phyloP scores from a whole-genome alignment of 2,329 filamentous ascomycete species.

The Ascochyta rabiei region DNA sequence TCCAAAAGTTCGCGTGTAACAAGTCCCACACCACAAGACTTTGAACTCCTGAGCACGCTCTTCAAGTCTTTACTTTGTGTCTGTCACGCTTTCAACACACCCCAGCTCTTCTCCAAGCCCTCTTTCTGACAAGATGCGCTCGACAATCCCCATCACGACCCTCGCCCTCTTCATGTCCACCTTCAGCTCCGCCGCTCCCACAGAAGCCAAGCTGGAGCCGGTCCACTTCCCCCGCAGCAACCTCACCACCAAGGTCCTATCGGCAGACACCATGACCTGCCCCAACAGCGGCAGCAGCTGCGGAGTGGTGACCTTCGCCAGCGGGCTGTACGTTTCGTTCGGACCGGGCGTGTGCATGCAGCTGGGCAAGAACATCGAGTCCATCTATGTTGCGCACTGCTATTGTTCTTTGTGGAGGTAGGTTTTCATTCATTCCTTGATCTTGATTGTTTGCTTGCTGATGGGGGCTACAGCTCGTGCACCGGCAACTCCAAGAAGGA shows the following conservation, averaged over 20 bases:
- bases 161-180: background rate
- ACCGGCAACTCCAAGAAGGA: background rate
- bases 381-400: constrained; percentile 15
- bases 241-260: background rate
- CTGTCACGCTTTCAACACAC: background rate
- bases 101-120: background rate
- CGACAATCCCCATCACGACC: background rate
- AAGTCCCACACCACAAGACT: too few relatives aligned
- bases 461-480: background rate
- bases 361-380: background rate
- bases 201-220: background rate
- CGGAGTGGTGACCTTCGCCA: constrained; percentile 6
- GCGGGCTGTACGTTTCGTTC: constrained; percentile 1
- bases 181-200: background rate
- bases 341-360: constrained; percentile 14
- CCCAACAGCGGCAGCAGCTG: background rate
- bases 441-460: background rate
- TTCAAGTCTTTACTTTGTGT: background rate
- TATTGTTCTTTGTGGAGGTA: constrained; percentile 16
- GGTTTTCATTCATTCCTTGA: background rate
- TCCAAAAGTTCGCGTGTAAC: background rate
- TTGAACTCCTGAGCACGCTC: too few relatives aligned
- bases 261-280: background rate
- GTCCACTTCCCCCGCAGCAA: background rate
- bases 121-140: background rate